Base-by-base conservation (phyloP, 306 rosid genomes). In the Trichosanthes truncata region DNA sequence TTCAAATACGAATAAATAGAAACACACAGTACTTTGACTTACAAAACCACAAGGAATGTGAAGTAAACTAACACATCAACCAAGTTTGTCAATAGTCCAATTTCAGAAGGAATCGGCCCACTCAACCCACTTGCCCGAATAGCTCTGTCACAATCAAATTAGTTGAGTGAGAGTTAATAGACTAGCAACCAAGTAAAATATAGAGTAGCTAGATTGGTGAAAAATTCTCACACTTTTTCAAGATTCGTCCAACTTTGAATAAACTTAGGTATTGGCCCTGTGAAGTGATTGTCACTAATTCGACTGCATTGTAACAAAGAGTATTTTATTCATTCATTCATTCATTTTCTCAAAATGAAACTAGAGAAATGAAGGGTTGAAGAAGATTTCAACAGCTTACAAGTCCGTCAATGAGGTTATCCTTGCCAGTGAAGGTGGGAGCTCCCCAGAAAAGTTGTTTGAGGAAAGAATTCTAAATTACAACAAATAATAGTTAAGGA, bases 81-180 rank as follows among this genome's bases (percentile, higher is more conserved):
- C 71, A 93, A 75, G 0, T 76, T 81, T 25, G 61, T 14, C 81
- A 91, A 83, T 35, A 5, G 40, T 75, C 88, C 82, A 72, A 91
- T 86, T 83, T 59, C 82, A 4, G 79, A 55, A 81, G 97, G 97
- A 87, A 91, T 86, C 46, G 94, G 93, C 45, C 98, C 97, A 20
- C 77, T 87, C 77, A 93, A 78, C 71, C 98, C 97, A 76, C 93
- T 88, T n/a, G 88, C 98, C 78, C 86, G 87, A 71, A 91, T 85
- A 25, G 20, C 71, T 31, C 98, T 90, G 88, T 76, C 80, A 59
- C 9, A 40, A 43, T 53, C 31, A 61, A 80, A 78, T 33, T 35
- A 61, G 56, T 17, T 40, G 25, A 57, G 60, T 62, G 31, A 46
- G 77, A 15, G 33, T 82, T 53, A 52, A 75, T 13, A 35, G 17